A percentile compares a stretch with the other conserved stretches of the same genome.
Conservation (phyloP, 768 basidiomycete genomes). For the Gymnopilus junonius region DNA sequence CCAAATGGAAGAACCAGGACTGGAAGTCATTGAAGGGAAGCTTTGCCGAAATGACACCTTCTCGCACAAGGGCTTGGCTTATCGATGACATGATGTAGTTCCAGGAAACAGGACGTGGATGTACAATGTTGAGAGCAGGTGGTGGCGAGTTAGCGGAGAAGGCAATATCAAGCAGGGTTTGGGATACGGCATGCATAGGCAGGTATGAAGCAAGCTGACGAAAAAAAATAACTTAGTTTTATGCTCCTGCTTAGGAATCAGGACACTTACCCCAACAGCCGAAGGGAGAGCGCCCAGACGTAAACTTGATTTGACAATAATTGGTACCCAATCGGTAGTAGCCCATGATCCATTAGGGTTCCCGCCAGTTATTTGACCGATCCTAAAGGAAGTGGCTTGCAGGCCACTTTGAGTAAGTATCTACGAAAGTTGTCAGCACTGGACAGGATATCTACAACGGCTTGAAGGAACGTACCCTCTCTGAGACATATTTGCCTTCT, state of each 20-base stretch:
- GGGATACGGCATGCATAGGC: constrained; percentile 31
- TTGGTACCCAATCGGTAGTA: constrained; percentile 42
- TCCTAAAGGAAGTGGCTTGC: constrained; percentile 33
- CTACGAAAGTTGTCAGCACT: constrained; percentile 15
- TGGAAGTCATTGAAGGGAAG: constrained; percentile 22
- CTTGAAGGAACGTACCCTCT: constrained; percentile 28
- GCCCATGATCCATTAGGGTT: constrained; percentile 42
- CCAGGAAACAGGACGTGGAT: constrained; percentile 39
- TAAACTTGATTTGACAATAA: constrained; percentile 39
- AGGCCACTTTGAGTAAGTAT: constrained; percentile 35
- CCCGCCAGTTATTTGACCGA: constrained; percentile 44
- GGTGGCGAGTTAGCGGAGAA: constrained; percentile 21
- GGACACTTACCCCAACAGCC: constrained; percentile 28
- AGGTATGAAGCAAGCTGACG: constrained; percentile 39
- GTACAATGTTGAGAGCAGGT: constrained; percentile 36
- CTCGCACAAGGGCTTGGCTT: constrained; percentile 21
- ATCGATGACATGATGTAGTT: constrained; percentile 27
- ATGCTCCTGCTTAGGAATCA: not conserved
- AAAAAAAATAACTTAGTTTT: not conserved
- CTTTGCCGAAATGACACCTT: constrained; percentile 5
- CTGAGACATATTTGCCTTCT: constrained; percentile 39
- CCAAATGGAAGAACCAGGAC: constrained; percentile 22
- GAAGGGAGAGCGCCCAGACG: constrained; percentile 32
- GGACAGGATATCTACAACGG: not conserved
- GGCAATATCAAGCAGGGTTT: constrained; percentile 34